Evolutionary conservation across 2,329 filamentous ascomycete genomes (phyloP), one percentile per base, ranked within the genome.

Genomic region (Clarireedia sp.): DNA sequence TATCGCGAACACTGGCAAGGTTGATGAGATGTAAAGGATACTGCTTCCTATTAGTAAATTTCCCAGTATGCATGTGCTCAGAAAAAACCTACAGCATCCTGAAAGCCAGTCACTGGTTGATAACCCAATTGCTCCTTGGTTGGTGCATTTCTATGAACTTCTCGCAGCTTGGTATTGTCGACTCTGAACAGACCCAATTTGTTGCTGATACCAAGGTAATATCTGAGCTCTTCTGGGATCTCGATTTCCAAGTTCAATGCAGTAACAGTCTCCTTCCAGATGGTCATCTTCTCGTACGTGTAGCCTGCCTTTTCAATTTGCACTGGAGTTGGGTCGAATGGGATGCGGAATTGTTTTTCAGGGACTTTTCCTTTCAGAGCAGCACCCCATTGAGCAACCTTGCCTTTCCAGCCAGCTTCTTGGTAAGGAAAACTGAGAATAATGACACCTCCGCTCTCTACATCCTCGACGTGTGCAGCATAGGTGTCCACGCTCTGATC

Each of bases 11-110:
- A 60, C 82, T 87, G 46, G 77, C 76, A 17, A 89, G 68, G 61
- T 81, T 88, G 51, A 89, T 70, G 43, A 90, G 71, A 61, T 88
- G 83, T 16, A 90, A 72, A 1, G 87, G 85, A 66, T 87, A 89
- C 80, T 86, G 21, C 10, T 12, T 24, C n/a, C n/a, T 29, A 69
- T 59, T 65, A 61, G 19, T 51, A 43, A 36, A 46, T 19, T 23
- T 3, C 16, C 43, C 6, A 46, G 3, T 2, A 9, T 5, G 41
- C 29, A 19, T 14, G 12, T 48, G 7, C 12, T 21, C 36, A 1
- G 21, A 19, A 21, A 23, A 37, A 21, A 16, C 81, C 70, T 73
- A 86, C 84, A 45, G 81, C 81, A 67, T 90, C 87, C 59, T 86
- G 82, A 66, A 89, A 88, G 49, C 82, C 82, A 12, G 85, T 78